Percentiles rank a stretch among this genome's conserved stretches.
Conservation (phyloP, 139 green algal species). For the Chlorella sp. region DNA sequence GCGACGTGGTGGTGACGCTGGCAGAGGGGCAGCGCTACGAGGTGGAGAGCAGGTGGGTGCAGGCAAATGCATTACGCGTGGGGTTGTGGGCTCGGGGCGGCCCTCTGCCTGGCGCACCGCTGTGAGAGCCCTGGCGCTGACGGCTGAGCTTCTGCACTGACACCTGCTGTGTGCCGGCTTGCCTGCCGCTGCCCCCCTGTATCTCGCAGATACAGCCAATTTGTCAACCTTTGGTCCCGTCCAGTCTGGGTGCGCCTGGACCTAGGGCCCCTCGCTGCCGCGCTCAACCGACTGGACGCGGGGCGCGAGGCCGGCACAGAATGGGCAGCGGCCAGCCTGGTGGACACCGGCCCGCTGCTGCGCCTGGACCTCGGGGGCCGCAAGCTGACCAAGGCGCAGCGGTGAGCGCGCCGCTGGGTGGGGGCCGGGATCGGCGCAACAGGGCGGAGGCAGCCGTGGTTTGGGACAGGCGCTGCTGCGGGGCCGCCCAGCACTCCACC, state of each 20-base stretch:
- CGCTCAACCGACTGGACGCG: constrained; percentile 60
- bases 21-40: constrained; percentile 16
- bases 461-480: too few species aligned
- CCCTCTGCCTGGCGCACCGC: too few species aligned
- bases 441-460: too few species aligned
- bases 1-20: constrained; percentile 55
- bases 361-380: constrained; percentile 14
- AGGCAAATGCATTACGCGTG: too few species aligned
- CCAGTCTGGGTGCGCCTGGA: constrained; percentile 61
- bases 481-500: too few species aligned
- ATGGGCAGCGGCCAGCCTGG: constrained; percentile 20
- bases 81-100: too few species aligned
- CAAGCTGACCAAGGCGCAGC: constrained; percentile 55
- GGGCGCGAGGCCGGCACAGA: constrained; percentile 2
- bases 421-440: too few species aligned
- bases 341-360: constrained; percentile 63
- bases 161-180: too few species aligned
- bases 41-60: constrained; percentile 16
- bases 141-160: too few species aligned
- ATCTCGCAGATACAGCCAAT: constrained; percentile 74
- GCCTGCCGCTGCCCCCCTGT: too few species aligned
- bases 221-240: constrained; percentile 50
- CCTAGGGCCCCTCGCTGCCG: constrained; percentile 51
- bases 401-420: constrained; percentile 31
- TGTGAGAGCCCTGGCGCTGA: too few species aligned